Base-by-base conservation (phyloP, 2,329 filamentous ascomycete genomes). In the Piedraia hortae region DNA sequence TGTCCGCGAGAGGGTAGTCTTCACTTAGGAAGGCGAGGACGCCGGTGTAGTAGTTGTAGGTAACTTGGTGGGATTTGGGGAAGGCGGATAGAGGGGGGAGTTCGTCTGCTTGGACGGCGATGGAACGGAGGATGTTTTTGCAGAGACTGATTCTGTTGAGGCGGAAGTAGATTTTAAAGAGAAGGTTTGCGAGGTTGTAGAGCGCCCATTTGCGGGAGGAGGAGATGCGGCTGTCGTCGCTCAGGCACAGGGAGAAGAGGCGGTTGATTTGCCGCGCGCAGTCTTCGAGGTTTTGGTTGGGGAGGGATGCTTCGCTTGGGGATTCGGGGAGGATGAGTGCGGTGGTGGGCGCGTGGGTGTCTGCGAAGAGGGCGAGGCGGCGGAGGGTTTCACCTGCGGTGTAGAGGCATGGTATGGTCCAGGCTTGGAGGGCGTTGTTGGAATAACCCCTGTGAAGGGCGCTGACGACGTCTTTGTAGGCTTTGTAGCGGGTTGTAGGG, bases 151-250 rank as follows among this genome's bases (percentile, higher is more conserved):
- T 70, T 15, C 72, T 74, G 47, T 89, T 90, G 30, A 93, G 55
- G 51, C 59, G 36, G 36, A 97, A 97, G 45, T 93, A 91, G 2
- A 80, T 93, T 48, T 93, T 93, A 62, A 97, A 97, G 8, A 91
- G 56, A 5, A 97, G 59, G 41, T 90, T 93, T 38, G 80, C 77
- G 32, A 82, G 69, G 44, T 78, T 80, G 51, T 97, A 97, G 21
- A 90, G 73, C 4, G 77, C 88, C 85, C 85, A 97, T 60, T 93
- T 97, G 24, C 85, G 66, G 5, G 3, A 17, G 10, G 12, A 9
- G 9, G 13, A 22, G 15, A 16, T 12, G 11, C 18, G 18, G 34
- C 43, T 56, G 35, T 54, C 69, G 43, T 97, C 85, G 36, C 66
- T 77, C 21, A 90, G 54, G 43, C 85, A 97, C 4, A 89, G 48